Evolutionary conservation across 2,329 filamentous ascomycete species (phyloP).

Genomic region (Apiospora kogelbergensis): DNA sequence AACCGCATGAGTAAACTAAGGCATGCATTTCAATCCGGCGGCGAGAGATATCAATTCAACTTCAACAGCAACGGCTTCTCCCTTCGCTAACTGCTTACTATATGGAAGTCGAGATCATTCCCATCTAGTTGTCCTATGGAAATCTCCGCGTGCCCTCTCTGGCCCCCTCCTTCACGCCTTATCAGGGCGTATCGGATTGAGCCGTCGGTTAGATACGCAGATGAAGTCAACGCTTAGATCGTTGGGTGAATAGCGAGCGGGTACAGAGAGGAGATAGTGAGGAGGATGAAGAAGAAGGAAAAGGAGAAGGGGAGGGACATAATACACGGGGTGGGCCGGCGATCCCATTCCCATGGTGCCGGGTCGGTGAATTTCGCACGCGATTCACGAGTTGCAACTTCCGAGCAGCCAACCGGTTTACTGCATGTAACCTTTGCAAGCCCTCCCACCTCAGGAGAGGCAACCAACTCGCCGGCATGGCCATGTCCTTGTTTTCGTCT

Average conservation of each 20-base stretch:
- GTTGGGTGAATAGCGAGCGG: neutral
- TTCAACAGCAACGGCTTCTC: neutral
- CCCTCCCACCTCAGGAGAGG: neutral
- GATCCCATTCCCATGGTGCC: neutral
- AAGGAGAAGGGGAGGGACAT: no score
- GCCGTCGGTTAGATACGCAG: neutral
- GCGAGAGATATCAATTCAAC: neutral
- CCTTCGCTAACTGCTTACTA: neutral
- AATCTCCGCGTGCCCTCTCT: neutral
- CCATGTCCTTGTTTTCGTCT: neutral
- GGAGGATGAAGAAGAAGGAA: neutral
- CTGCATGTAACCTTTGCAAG: neutral
- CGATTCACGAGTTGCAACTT: neutral
- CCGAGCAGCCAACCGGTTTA: neutral
- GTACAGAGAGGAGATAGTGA: no score
- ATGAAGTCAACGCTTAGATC: neutral
- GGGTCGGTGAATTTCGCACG: neutral
- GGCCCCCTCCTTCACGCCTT: neutral
- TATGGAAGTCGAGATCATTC: no score
- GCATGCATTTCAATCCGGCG: neutral
- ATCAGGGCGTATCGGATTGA: neutral
- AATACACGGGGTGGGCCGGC: neutral
- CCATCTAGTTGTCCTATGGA: no score
- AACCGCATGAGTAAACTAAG: neutral
- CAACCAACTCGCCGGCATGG: neutral